phyloP scores from a whole-genome alignment of 225 moss, liverwort and hornwort species.

The Climacium dendroides region DNA sequence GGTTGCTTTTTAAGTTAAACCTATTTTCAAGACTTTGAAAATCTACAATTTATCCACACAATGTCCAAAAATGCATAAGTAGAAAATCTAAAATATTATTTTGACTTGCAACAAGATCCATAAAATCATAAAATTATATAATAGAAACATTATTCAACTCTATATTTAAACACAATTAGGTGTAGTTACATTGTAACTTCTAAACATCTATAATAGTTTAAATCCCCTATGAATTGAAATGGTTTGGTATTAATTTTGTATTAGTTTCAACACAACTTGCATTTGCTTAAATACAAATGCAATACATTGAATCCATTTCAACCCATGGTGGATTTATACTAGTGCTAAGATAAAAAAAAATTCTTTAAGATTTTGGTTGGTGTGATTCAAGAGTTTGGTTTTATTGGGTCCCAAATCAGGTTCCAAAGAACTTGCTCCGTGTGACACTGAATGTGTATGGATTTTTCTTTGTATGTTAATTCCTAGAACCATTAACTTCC shows the following conservation, averaged over 20 bases:
- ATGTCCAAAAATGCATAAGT: not conserved
- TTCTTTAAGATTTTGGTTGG: not conserved
- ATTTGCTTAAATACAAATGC: not conserved
- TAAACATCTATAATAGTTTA: not conserved
- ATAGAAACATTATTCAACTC: not conserved
- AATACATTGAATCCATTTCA: not conserved
- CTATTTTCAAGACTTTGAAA: not conserved
- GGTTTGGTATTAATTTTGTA: not conserved
- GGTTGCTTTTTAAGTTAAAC: rapidly evolving
- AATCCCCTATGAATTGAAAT: not conserved
- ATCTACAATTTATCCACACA: not conserved
- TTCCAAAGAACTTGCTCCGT: not conserved
- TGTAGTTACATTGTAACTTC: not conserved
- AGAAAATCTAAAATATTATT: not conserved
- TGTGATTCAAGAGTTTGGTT: not conserved
- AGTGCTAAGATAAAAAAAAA: not conserved
- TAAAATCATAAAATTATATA: not conserved
- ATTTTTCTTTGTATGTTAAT: not conserved
- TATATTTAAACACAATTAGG: not conserved
- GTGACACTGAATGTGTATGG: rapidly evolving
- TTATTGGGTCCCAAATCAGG: not conserved
- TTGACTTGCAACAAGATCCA: not conserved
- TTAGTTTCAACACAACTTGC: not conserved
- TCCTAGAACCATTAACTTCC: not conserved
- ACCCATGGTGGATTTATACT: rapidly evolving